These are phyloP conservation scores for Cryptosporidium canis DNA, from an alignment of 169 alveolate species.

Conservation along the genomic window DNA sequence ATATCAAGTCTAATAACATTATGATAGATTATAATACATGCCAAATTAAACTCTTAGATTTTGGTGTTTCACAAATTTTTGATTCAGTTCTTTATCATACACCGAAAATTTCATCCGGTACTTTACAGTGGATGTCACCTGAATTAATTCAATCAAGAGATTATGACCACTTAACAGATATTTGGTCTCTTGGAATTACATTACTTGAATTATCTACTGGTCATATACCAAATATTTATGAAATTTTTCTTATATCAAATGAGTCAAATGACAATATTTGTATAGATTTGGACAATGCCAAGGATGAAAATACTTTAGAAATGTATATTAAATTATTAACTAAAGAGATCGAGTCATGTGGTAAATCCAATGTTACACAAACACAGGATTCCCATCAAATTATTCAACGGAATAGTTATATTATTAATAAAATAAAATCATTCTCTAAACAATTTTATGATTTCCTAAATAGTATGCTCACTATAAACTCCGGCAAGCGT, in stretches of 20 bases:
- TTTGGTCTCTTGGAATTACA: constrained; percentile 66
- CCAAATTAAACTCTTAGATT: constrained; percentile 50
- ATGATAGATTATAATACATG: constrained; percentile 51
- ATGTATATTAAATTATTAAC: neutral
- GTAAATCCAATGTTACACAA: neutral
- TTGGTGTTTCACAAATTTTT: constrained; percentile 68
- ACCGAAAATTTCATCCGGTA: constrained; percentile 62
- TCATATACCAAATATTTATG: constrained; percentile 26
- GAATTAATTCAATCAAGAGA: constrained; percentile 21
- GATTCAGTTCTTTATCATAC: constrained; percentile 11
- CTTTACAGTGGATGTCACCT: constrained; percentile 71
- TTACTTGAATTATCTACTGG: constrained; percentile 53
- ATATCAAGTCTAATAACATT: constrained; percentile 55
- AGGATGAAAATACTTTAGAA: neutral
- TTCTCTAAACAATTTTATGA: constrained; percentile 24
- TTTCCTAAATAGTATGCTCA: constrained; percentile 27
- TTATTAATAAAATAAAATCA: constrained; percentile 17
- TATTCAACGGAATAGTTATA: neutral
- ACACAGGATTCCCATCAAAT: neutral
- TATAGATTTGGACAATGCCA: neutral
- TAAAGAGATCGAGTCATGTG: neutral
- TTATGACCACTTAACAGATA: constrained; percentile 35
- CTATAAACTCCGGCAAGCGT: neutral
- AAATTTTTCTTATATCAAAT: neutral
- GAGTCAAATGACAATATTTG: neutral